phyloP scores from a whole-genome alignment of 345 rosid genomes.

The Rhizophora mangle region DNA sequence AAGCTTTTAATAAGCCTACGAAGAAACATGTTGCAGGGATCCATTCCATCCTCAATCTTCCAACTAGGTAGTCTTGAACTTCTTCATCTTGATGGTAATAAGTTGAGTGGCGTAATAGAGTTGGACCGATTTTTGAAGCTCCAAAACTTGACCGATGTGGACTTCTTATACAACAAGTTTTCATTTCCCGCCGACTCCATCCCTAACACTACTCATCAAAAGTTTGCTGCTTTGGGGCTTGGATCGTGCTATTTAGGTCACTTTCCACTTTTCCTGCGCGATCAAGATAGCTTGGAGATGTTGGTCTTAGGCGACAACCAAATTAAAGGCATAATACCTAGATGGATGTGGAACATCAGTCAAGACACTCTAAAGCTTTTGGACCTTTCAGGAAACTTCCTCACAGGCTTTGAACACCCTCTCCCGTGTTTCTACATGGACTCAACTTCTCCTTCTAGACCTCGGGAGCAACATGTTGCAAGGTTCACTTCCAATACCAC shows the following conservation, averaged over 20 bases:
- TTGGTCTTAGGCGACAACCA: slow-evolving; percentile 5
- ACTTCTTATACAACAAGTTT: background rate
- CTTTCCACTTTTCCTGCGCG: no score
- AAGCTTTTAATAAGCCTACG: no score
- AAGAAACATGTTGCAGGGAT: no score
- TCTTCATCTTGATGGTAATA: fast-evolving
- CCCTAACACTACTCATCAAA: background rate
- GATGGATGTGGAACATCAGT: slow-evolving; percentile 15
- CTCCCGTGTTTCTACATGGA: background rate
- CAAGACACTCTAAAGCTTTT: slow-evolving; percentile 1
- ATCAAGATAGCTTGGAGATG: no score
- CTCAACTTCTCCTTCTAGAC: background rate
- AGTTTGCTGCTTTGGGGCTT: background rate
- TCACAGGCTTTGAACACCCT: slow-evolving; percentile 1
- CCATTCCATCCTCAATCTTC: background rate
- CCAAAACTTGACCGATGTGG: background rate
- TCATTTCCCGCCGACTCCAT: background rate
- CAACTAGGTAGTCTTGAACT: background rate
- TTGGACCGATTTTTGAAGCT: background rate
- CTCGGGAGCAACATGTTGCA: slow-evolving; percentile 15
- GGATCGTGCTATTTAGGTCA: no score
- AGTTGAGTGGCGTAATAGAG: background rate
- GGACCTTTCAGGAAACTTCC: slow-evolving; percentile 10
- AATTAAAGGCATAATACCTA: slow-evolving; percentile 20
- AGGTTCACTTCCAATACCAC: slow-evolving; percentile 11